These are phyloP conservation scores for Hypericum perforatum DNA, from an alignment of 345 rosid species.

Conservation along the genomic window DNA sequence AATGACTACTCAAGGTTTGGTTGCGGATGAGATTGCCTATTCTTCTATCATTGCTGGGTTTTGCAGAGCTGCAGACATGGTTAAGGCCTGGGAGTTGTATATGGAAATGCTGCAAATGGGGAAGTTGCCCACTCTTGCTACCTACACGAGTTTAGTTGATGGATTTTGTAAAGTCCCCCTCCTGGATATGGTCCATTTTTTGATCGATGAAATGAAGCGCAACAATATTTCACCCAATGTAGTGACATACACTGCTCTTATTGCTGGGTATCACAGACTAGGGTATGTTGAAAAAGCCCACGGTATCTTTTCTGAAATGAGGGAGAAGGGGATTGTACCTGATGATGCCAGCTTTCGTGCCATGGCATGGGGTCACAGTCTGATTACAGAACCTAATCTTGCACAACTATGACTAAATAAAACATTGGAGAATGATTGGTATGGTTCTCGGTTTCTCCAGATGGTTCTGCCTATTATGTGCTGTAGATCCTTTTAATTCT, in stretches of 20 bases:
- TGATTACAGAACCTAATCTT: neutral
- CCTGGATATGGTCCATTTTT: slow-evolving; percentile 31
- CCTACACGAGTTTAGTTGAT: slow-evolving; percentile 42
- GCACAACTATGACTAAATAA: too few species aligned
- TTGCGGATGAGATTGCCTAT: slow-evolving; percentile 30
- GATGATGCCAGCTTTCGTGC: slow-evolving; percentile 16
- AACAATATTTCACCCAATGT: slow-evolving; percentile 24
- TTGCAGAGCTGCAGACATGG: slow-evolving; percentile 34
- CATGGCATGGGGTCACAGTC: neutral
- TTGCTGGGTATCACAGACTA: slow-evolving; percentile 26
- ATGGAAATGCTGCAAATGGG: slow-evolving; percentile 22
- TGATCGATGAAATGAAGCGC: slow-evolving; percentile 35
- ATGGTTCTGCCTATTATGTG: too few species aligned
- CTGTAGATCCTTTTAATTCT: too few species aligned
- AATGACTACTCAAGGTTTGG: slow-evolving; percentile 31
- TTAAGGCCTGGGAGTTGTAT: slow-evolving; percentile 27
- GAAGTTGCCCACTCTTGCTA: slow-evolving; percentile 28
- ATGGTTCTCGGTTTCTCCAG: too few species aligned
- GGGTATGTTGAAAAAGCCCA: slow-evolving; percentile 22
- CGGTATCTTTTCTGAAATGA: slow-evolving; percentile 37
- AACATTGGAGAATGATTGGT: too few species aligned
- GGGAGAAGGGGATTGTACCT: slow-evolving; percentile 20
- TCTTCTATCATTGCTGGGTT: slow-evolving; percentile 38
- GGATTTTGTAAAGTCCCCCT: slow-evolving; percentile 33
- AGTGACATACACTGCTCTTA: slow-evolving; percentile 36